Evolutionary conservation across 805 yeast species (phyloP), one percentile per base, ranked within the genome.

Genomic region (Saccharomyces paradoxus): DNA sequence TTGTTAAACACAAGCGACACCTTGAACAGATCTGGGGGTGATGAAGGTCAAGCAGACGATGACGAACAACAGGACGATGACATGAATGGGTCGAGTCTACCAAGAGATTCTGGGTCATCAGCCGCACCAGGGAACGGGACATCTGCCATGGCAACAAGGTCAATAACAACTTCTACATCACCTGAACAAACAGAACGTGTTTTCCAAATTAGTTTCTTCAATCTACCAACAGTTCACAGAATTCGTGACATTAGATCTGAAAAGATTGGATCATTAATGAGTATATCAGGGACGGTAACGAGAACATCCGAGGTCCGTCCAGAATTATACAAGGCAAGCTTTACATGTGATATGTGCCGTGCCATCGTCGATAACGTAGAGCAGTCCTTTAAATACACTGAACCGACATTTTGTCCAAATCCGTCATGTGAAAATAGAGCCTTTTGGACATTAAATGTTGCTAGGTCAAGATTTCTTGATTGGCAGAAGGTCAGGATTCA

Each of bases 401-500:
- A 92, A 70, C 99, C 99, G 48, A 86, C 94, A 2, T 82, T 86
- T 59, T 94, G 99, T 73, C 87, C 91, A 27, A 86, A 84, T 59
- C 91, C 92, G 10, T 81, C 86, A 12, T 92, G 99, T 74, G 87
- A 82, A 55, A 92, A 92, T 72, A 89, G 89, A 66, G 79, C 87
- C 1, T 77, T 82, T 53, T 92, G 97, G 96, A 82, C 95, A 0
- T 74, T 94, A 55, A 84, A 87, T 63, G 84, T 92, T 30, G 72
- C 87, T 37, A 89, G 89, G 70, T 88, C 96, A 0, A 87, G 85
- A 57, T 92, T 94, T 65, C 77, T 89, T 58, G 98, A 92, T 75
- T 92, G 99, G 99, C 99, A 92, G 71, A 87, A 87, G 60, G 92
- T 90, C 27, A 81, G 97, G 63, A 87, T 92, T 60, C 99, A 92